Percentiles rank a stretch among this genome's conserved stretches.
These are phyloP conservation scores for Gossypium bickii DNA, from an alignment of 345 rosid genomes.

Conservation along the genomic window DNA sequence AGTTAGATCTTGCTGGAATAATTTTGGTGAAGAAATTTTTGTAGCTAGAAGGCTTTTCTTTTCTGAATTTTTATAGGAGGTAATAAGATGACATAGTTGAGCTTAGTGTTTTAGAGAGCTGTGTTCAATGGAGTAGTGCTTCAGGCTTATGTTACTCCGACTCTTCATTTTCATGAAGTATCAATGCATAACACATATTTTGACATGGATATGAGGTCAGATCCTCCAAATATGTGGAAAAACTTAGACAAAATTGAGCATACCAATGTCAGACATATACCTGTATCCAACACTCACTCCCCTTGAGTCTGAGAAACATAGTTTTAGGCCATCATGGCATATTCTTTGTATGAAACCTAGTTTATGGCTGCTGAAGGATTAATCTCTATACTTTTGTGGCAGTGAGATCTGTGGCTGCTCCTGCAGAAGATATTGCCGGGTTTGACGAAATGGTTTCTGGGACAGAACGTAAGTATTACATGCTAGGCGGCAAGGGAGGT, in stretches of 20 bases:
- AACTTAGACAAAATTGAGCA: neutral
- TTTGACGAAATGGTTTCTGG: constrained; percentile 90
- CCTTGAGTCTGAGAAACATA: neutral
- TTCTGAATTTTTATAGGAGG: constrained; percentile 4
- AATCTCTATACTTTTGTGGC: constrained; percentile 18
- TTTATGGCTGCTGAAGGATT: neutral
- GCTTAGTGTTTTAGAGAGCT: constrained; percentile 6
- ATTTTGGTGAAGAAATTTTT: neutral
- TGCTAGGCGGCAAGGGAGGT: constrained; percentile 99
- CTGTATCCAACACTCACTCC: neutral
- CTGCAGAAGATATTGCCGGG: constrained; percentile 62
- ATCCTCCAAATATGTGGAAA: neutral
- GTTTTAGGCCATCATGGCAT: neutral
- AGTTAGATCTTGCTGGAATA: neutral
- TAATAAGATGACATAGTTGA: neutral
- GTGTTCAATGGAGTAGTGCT: neutral
- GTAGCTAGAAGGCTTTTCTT: neutral
- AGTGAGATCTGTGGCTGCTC: constrained; percentile 85
- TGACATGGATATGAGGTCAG: neutral
- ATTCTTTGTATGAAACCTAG: neutral
- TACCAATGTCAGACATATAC: neutral
- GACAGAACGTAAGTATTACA: constrained; percentile 80
- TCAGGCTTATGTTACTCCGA: neutral
- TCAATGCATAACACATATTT: neutral
- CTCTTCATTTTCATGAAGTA: neutral